Evolutionary conservation across 768 basidiomycete species (phyloP), one percentile per base, ranked within the genome.

Genomic region (Suillus lakei): DNA sequence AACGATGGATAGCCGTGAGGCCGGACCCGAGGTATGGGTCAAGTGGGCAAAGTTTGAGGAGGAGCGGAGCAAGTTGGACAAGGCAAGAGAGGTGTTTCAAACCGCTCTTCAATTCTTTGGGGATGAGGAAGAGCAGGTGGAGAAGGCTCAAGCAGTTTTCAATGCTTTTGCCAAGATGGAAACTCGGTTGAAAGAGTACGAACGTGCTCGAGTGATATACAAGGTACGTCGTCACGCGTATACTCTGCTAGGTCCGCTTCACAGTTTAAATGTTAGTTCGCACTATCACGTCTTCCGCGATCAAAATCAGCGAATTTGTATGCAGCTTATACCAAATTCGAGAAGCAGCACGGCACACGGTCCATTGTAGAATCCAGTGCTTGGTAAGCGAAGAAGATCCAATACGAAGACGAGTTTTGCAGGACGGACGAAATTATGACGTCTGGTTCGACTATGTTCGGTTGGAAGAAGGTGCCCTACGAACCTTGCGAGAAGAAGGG

Each of bases 361-460:
- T 85, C 87, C 5, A 90, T 94, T 0, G 87, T 99, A 30, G 97
- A 98, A 76, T 86, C 88, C 46, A 99, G 97, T 99, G 0, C 85
- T 98, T 0, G 96, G 96, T 38, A 99, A 98, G 77, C 89, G 98
- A n/a, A 87, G 98, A 44, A n/a, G n/a, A 98, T 99, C 64, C 96
- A 99, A 72, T 99, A 99, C 73, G 98, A 99, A 74, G 98, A 99
- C 68, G 98, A 99, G 79, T 99, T 2, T 76, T 89, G 12, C 91
- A 97, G 64, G 95, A 99, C 68, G 90, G 94, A 0, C 88, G 91
- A 50, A 98, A 98, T 76, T 99, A 98, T 73, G 98, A 99, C 76
- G 91, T 92, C 0, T 99, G 98, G 98, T 98, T 99, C 73, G 98
- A 99, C 72, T 97, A 97, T 70, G 87, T 95, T 26, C 86, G 96